Evolutionary conservation across 2,329 filamentous ascomycete genomes (phyloP), one percentile per base, ranked within the genome.

Genomic region (Colletotrichum ledebouriae): DNA sequence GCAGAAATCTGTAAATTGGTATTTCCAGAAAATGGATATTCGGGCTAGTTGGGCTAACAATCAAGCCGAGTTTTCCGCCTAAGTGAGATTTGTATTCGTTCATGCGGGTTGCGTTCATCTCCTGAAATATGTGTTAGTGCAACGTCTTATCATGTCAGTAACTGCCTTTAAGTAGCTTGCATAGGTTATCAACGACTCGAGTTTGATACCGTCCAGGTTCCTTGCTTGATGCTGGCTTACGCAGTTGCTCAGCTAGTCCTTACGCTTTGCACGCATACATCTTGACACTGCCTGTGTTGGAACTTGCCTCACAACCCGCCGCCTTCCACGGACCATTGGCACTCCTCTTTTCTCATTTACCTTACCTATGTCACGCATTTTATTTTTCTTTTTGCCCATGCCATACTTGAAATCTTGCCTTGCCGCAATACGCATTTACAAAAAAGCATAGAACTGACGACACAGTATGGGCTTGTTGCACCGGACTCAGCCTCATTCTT

Each of bases 191-290:
- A 29, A 29, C 29, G 29, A 29, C 29, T 29, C 29, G 6, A 29
- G 29, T 29, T 6, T 29, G 6, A 29, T 9, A 29, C 7, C 29
- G 6, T 6, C 6, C 29, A 29, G 29, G 9, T 63, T 52, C 47
- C 47, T 20, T 59, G 41, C 44, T 58, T 29, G 41, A 58, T 58
- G 22, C 59, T 50, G 34, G 50, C 52, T 46, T 50, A 34, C 37
- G 20, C 34, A 33, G 63, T 59, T 33, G 33, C 55, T 65, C 47
- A 47, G 46, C 33, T 49, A 12, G 17, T 15, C 34, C 17, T 59
- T 65, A 65, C 56, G 55, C 65, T 68, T 65, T 59, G 7, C 61
- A 41, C 59, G 56, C 53, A 34, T 41, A 65, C 60, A 22, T 20
- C 61, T 59, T 68, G 61, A 55, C 61, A 55, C 49, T 29, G 15